These are phyloP conservation scores for Ceriops tagal DNA, from an alignment of 345 rosid genomes.

Conservation along the genomic window DNA sequence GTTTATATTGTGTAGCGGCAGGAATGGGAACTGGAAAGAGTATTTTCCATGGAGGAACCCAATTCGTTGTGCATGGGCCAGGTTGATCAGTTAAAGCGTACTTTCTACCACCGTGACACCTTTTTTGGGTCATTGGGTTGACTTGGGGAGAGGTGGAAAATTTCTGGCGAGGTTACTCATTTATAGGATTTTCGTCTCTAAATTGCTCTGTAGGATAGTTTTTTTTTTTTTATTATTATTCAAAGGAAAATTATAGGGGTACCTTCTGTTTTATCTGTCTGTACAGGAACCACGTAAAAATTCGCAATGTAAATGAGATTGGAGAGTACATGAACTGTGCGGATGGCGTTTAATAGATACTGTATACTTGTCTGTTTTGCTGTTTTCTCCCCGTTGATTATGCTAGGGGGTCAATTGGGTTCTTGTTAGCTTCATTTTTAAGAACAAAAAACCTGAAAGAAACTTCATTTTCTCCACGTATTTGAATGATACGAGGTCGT, in stretches of 20 bases:
- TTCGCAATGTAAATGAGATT: slow-evolving; percentile 7
- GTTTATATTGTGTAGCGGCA: background rate
- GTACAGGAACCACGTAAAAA: slow-evolving; percentile 8
- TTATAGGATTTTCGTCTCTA: background rate
- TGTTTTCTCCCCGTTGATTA: too few species aligned
- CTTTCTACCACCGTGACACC: background rate
- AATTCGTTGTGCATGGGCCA: too few species aligned
- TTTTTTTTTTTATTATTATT: background rate
- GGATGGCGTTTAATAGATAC: background rate
- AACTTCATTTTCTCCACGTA: too few species aligned
- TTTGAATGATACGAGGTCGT: background rate
- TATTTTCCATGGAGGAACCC: background rate
- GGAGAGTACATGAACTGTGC: background rate
- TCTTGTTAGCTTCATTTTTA: too few species aligned
- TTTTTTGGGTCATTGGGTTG: background rate
- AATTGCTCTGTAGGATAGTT: background rate
- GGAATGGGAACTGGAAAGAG: background rate
- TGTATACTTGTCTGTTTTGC: too few species aligned
- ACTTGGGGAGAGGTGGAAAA: background rate
- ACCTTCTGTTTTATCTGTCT: background rate
- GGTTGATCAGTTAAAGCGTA: background rate
- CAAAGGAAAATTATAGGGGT: background rate
- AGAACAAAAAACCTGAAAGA: too few species aligned
- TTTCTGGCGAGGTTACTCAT: background rate
- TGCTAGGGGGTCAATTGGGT: too few species aligned